A percentile compares a stretch with the other conserved stretches of the same genome.
phyloP scores from a whole-genome alignment of 1,284 basidiomycete species.

The Cryptococcus amylolentus region DNA sequence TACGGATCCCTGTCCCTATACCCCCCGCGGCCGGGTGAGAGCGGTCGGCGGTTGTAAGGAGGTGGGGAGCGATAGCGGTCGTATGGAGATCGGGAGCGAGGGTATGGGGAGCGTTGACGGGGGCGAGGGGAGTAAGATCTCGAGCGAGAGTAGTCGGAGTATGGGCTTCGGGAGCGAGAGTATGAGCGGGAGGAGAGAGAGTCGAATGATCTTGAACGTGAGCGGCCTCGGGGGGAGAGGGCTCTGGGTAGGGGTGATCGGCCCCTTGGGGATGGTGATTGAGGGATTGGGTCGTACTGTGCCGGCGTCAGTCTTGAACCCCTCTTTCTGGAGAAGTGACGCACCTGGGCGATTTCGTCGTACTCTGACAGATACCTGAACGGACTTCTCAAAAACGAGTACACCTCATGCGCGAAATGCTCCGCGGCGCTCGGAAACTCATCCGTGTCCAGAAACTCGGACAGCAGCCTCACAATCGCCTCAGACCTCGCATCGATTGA shows the following conservation, averaged over 20 bases:
- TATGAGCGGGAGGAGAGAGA: conserved; percentile 1
- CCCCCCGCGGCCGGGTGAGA: conserved; percentile 15
- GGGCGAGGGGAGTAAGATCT: too few species aligned
- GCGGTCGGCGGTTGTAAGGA: conserved; percentile 9
- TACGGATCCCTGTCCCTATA: conserved; percentile 30
- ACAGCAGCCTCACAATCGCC: conserved; percentile 70
- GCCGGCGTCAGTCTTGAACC: neutral
- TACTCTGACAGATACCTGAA: conserved; percentile 74
- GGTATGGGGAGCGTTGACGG: neutral
- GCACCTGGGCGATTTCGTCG: conserved; percentile 74
- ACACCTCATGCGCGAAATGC: conserved; percentile 86
- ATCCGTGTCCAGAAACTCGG: conserved; percentile 73
- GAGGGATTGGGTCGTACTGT: conserved; percentile 36
- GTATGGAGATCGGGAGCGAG: conserved; percentile 7
- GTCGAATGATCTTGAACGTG: neutral
- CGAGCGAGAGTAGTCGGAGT: too few species aligned
- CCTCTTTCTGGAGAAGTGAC: conserved; percentile 20
- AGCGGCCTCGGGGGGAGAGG: neutral
- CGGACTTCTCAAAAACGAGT: conserved; percentile 77
- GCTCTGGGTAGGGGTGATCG: conserved; percentile 4
- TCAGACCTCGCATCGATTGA: conserved; percentile 83
- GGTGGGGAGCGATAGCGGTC: conserved; percentile 8
- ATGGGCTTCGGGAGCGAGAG: neutral
- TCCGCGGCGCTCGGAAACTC: conserved; percentile 67
- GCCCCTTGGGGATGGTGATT: conserved; percentile 1